These are phyloP conservation scores for Cystobasidium tubakii DNA, from an alignment of 768 basidiomycete species.

Conservation along the genomic window DNA sequence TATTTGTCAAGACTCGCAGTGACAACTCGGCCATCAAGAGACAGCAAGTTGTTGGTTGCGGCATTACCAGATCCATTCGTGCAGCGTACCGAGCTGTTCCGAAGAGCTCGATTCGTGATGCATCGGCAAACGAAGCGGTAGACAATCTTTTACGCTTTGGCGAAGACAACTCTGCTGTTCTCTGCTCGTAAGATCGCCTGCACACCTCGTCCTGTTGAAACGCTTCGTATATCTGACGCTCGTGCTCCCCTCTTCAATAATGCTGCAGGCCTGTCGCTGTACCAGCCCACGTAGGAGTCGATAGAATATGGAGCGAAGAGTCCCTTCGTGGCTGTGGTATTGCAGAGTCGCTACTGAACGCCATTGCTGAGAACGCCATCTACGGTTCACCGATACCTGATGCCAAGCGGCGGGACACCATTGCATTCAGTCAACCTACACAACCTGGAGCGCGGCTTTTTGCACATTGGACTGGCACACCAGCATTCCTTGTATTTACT, in stretches of 20 bases:
- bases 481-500: conserved; percentile 40
- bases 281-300: conserved; percentile 42
- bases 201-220: neutral
- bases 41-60: conserved; percentile 39
- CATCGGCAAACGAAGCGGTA: neutral
- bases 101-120: neutral
- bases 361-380: conserved; percentile 28
- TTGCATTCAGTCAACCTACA: conserved; percentile 45
- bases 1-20: neutral
- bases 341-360: conserved; percentile 37
- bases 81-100: conserved; percentile 38
- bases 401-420: neutral
- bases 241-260: too few species aligned
- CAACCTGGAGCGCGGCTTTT: conserved; percentile 45
- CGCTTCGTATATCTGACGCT: too few species aligned
- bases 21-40: neutral
- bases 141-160: conserved; percentile 37
- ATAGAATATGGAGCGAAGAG: conserved; percentile 44
- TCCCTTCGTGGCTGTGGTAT: conserved; percentile 38
- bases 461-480: conserved; percentile 40
- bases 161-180: conserved; percentile 40
- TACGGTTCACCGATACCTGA: conserved; percentile 39
- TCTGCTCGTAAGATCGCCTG: conserved; percentile 41
- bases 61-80: conserved; percentile 40
- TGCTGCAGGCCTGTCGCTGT: conserved; percentile 37